Percentiles rank a stretch among this genome's conserved stretches.
Evolutionary conservation across 2,329 filamentous ascomycete genomes (phyloP).

Genomic region (Pseudocercospora eumusae): DNA sequence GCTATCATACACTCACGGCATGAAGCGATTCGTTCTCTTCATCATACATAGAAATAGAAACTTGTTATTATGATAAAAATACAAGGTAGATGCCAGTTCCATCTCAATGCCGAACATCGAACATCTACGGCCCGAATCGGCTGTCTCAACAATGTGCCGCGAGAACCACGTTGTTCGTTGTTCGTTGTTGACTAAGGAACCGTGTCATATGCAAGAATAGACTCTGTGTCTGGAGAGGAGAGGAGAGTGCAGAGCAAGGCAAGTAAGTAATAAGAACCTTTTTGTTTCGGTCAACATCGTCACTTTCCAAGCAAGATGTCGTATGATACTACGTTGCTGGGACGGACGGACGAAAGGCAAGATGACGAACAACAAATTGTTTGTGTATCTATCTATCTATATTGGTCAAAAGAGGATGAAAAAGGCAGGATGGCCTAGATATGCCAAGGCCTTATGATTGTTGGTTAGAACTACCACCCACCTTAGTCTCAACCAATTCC

Average conservation of each 20-base stretch:
- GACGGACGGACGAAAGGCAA: not conserved
- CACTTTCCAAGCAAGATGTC: not conserved
- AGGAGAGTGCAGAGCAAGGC: too few species aligned
- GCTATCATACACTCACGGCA: not conserved
- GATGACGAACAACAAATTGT: too few species aligned
- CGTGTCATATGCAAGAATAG: not conserved
- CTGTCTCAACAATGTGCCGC: not conserved
- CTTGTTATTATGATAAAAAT: too few species aligned
- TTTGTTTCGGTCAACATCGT: too few species aligned
- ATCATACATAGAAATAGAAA: too few species aligned
- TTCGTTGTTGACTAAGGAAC: not conserved
- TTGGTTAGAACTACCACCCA: slow-evolving; percentile 17
- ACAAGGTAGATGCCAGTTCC: not conserved
- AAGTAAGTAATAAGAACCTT: too few species aligned
- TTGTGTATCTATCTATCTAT: too few species aligned
- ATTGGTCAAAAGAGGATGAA: too few species aligned
- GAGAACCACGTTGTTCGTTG: not conserved
- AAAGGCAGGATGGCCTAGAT: too few species aligned
- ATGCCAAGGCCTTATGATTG: not conserved
- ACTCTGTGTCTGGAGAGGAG: too few species aligned
- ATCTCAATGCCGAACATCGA: not conserved
- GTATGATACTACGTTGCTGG: not conserved
- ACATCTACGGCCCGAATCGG: not conserved
- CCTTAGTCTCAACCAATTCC: slow-evolving; percentile 71
- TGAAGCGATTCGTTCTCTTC: not conserved